Evolutionary conservation across 768 basidiomycete genomes (phyloP).

Genomic region (Gautieria morchelliformis): DNA sequence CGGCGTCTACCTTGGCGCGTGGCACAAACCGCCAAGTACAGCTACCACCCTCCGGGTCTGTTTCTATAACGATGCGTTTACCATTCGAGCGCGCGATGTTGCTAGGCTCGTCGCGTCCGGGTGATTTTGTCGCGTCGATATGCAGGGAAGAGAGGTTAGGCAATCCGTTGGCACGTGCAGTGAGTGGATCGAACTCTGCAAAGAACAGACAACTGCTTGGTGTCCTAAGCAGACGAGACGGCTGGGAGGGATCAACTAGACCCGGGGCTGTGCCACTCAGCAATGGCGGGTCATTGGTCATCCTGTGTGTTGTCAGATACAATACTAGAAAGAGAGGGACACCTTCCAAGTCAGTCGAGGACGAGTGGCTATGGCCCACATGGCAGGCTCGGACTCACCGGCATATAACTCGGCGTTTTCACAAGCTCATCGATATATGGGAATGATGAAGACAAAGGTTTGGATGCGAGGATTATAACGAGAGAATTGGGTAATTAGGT

Average conservation of each 20-base stretch:
- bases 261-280: slow-evolving; percentile 49
- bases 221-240: slow-evolving; percentile 48
- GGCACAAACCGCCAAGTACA: slow-evolving; percentile 74
- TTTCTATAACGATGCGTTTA: slow-evolving; percentile 70
- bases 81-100: not conserved
- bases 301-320: too few species aligned
- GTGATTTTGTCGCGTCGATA: not conserved
- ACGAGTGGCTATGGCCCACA: too few species aligned
- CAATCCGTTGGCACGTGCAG: slow-evolving; percentile 31
- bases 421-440: too few species aligned
- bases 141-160: not conserved
- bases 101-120: not conserved
- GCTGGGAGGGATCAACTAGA: slow-evolving; percentile 53
- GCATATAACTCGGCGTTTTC: too few species aligned
- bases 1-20: slow-evolving; percentile 49
- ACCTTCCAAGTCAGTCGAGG: too few species aligned
- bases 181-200: slow-evolving; percentile 63
- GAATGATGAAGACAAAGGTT: too few species aligned
- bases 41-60: slow-evolving; percentile 29
- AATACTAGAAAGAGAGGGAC: too few species aligned
- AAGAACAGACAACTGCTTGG: slow-evolving; percentile 56
- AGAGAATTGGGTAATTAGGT: too few species aligned
- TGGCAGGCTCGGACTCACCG: too few species aligned
- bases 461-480: too few species aligned
- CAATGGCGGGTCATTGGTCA: not conserved